phyloP scores from a whole-genome alignment of 2,329 filamentous ascomycete species.

The Rhytidhysteron rufulum region DNA sequence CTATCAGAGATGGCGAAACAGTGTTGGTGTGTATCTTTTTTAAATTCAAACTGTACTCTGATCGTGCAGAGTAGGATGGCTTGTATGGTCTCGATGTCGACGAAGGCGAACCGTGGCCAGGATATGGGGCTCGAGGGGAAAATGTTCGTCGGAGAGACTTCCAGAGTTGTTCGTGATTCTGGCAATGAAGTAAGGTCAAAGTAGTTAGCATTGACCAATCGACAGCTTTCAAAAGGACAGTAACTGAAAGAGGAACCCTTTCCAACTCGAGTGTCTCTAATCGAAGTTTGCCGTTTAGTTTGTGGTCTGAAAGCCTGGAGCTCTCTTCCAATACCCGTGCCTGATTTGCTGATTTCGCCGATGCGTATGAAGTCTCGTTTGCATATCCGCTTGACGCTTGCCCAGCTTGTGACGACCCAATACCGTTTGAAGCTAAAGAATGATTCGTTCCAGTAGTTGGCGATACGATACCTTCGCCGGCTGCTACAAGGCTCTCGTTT shows the following conservation, averaged over 20 bases:
- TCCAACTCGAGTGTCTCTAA: constrained; percentile 74
- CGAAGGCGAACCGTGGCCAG: constrained; percentile 25
- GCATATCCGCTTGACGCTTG: neutral
- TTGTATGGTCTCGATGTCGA: constrained; percentile 28
- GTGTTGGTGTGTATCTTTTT: constrained; percentile 74
- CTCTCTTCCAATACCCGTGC: neutral
- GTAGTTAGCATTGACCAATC: constrained; percentile 71
- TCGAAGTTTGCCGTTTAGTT: constrained; percentile 56
- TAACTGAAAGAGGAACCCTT: constrained; percentile 67
- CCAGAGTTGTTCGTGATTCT: constrained; percentile 72
- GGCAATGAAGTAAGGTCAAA: constrained; percentile 70
- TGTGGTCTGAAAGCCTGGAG: constrained; percentile 18
- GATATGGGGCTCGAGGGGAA: constrained; percentile 32
- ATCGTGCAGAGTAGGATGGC: constrained; percentile 35
- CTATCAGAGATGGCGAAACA: constrained; percentile 64
- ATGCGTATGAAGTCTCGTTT: neutral
- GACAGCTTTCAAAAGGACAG: constrained; percentile 65
- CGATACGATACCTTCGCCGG: constrained; percentile 9
- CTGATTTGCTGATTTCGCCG: neutral
- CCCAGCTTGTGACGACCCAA: neutral
- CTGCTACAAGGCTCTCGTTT: constrained; percentile 10
- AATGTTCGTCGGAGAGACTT: constrained; percentile 60
- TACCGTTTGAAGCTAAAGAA: no score
- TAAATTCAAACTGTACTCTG: constrained; percentile 53
- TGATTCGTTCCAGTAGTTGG: neutral